Base-by-base conservation (phyloP, 305 asterid genomes). In the Nicotiana rustica region DNA sequence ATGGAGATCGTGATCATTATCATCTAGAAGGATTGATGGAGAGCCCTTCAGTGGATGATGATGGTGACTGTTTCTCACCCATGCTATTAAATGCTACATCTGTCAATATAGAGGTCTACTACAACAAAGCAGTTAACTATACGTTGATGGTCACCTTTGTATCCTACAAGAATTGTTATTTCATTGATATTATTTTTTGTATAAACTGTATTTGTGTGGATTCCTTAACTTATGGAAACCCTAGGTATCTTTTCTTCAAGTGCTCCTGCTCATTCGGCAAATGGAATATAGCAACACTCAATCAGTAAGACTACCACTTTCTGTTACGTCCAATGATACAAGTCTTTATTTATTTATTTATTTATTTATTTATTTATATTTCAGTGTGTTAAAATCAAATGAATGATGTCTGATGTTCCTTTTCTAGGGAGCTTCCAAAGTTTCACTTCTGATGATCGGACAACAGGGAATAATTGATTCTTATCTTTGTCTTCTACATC, bases 401-500 rank as follows among this genome's bases (percentile, higher is more conserved):
- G 19, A 41, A n/a, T 19, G 15, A 35, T 71, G 64, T 36, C 60
- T 68, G 19, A 76, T 83, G 19, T 31, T 82, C 79, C 82, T 18
- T 65, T 79, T 79, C 13, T 82, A 97, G 99, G 99, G 99, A 60
- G 95, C 99, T 89, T 97, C 99, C 77, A 97, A 97, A 92, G 99
- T 97, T 86, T 97, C 99, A n/a, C 90, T 95, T 85, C 86, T 91
- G 88, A 95, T 93, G 98, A 89, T 97, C 77, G 99, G 99, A 77
- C 99, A 97, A 84, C 99, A 97, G 82, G 99, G 99, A 61, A 95
- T 97, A 90, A 93, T 97, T 97, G 99, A 97, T 87, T 96, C 99
- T 65, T 97, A 97, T 87, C 91, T 95, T 83, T 97, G 99, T 86
- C 99, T 97, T 89, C 87, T 97, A 68, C 99, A 95, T 89, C 97